phyloP scores from a whole-genome alignment of 345 rosid species.

The Gossypium thurberi region DNA sequence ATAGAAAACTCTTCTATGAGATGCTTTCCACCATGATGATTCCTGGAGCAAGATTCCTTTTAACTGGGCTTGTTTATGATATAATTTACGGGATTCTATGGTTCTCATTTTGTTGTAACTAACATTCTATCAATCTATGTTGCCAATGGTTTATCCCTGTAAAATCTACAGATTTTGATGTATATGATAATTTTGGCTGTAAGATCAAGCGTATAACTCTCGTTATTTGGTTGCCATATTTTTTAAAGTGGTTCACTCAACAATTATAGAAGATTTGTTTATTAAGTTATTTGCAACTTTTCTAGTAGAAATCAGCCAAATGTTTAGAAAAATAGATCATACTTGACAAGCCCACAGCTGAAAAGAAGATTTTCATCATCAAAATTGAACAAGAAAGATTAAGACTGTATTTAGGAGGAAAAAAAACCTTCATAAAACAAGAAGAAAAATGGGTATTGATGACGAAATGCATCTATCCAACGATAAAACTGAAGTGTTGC shows the following conservation, averaged over 20 bases:
- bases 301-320: not conserved
- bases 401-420: not conserved
- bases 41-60: not conserved
- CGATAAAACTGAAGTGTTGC: not conserved
- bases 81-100: not conserved
- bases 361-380: not conserved
- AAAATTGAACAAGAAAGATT: not conserved
- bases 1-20: not conserved
- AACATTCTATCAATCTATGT: not conserved
- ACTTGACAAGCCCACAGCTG: not conserved
- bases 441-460: not conserved
- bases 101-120: not conserved
- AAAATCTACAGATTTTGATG: conserved; percentile 16
- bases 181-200: conserved; percentile 17
- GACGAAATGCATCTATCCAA: not conserved
- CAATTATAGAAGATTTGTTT: not conserved
- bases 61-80: not conserved
- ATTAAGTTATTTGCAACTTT: not conserved
- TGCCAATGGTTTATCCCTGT: conserved; percentile 1
- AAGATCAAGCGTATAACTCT: not conserved
- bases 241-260: not conserved
- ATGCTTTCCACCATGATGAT: not conserved
- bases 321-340: too few relatives aligned
- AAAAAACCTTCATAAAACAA: not conserved
- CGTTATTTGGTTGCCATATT: too few relatives aligned